Conservation (phyloP, 2,329 filamentous ascomycete species). For the Fusarium tanahbumbuense region DNA sequence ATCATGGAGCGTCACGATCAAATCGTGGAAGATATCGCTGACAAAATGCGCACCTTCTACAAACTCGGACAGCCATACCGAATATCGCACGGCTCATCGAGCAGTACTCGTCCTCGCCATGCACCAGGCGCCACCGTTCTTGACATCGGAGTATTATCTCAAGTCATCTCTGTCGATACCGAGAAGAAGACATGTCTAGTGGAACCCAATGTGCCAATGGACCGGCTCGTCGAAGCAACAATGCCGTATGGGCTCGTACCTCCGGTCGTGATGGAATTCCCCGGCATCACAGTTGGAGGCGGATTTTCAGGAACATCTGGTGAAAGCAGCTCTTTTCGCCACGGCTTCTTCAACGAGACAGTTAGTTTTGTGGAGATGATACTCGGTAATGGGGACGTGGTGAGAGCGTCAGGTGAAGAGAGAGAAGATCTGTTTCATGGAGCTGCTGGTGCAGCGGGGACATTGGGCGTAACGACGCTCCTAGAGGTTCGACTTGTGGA, state of each 20-base stretch:
- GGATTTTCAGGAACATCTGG: slow-evolving; percentile 74
- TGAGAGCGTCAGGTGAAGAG: slow-evolving; percentile 59
- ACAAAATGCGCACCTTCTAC: slow-evolving; percentile 58
- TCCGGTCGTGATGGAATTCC: slow-evolving; percentile 78
- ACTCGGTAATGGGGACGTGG: slow-evolving; percentile 66
- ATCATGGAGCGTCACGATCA: slow-evolving; percentile 61
- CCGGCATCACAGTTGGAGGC: slow-evolving; percentile 75
- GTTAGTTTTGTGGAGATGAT: slow-evolving; percentile 73
- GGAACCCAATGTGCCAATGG: slow-evolving; percentile 78
- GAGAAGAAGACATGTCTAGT: slow-evolving; percentile 54
- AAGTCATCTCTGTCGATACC: slow-evolving; percentile 26
- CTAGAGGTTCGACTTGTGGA: slow-evolving; percentile 67
- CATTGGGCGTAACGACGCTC: slow-evolving; percentile 69
- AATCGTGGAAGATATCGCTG: slow-evolving; percentile 57
- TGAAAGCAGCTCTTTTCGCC: slow-evolving; percentile 73
- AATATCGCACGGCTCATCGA: slow-evolving; percentile 79
- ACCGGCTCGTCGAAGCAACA: slow-evolving; percentile 68
- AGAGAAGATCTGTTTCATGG: slow-evolving; percentile 68
- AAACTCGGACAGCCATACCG: slow-evolving; percentile 67
- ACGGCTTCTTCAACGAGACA: slow-evolving; percentile 74
- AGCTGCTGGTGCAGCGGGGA: slow-evolving; percentile 69
- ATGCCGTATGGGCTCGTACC: slow-evolving; percentile 66
- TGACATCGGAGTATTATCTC: slow-evolving; percentile 40
- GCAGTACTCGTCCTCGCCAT: slow-evolving; percentile 70
- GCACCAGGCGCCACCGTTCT: slow-evolving; percentile 32